A percentile compares a stretch with the other conserved stretches of the same genome.
Conservation (phyloP, 1,284 basidiomycete genomes). For the Xerocomus minutiporus region DNA sequence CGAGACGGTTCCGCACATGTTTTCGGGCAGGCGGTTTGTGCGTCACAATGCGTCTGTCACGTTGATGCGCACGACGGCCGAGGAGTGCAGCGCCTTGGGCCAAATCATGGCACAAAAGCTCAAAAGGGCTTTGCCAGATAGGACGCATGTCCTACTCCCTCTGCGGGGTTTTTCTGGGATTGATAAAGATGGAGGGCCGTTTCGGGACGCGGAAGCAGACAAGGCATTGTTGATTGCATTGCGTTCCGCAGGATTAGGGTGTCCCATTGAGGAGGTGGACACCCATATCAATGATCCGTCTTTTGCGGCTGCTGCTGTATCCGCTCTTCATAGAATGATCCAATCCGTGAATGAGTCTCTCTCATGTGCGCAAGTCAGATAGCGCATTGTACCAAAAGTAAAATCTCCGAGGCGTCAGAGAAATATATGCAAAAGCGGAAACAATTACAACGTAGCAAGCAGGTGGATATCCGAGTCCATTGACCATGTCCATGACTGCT, state of each 20-base stretch:
- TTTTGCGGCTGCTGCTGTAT: constrained; percentile 17
- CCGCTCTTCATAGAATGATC: constrained; percentile 22
- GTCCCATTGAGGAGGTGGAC: constrained; percentile 21
- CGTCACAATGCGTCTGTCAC: constrained; percentile 27
- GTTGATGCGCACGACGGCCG: constrained; percentile 28
- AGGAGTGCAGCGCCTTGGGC: constrained; percentile 23
- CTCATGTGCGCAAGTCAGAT: not conserved
- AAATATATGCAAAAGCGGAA: too few species aligned
- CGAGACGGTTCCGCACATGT: constrained; percentile 19
- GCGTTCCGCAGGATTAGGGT: constrained; percentile 13
- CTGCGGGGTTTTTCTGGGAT: constrained; percentile 24
- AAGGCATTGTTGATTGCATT: constrained; percentile 17
- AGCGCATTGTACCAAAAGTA: constrained; percentile 4
- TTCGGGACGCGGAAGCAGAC: constrained; percentile 26
- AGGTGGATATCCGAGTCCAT: constrained; percentile 65
- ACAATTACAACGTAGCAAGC: constrained; percentile 43
- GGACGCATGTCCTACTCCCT: constrained; percentile 24
- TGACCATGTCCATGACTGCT: constrained; percentile 54
- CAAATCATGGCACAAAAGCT: constrained; percentile 22
- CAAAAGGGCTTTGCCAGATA: constrained; percentile 10
- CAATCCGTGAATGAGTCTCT: constrained; percentile 3
- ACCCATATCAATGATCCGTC: constrained; percentile 25
- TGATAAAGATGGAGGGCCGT: constrained; percentile 19
- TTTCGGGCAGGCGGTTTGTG: constrained; percentile 14
- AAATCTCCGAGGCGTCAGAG: not conserved